These are phyloP conservation scores for Cytospora chrysosperma DNA, from an alignment of 2,329 filamentous ascomycete species.

Conservation along the genomic window DNA sequence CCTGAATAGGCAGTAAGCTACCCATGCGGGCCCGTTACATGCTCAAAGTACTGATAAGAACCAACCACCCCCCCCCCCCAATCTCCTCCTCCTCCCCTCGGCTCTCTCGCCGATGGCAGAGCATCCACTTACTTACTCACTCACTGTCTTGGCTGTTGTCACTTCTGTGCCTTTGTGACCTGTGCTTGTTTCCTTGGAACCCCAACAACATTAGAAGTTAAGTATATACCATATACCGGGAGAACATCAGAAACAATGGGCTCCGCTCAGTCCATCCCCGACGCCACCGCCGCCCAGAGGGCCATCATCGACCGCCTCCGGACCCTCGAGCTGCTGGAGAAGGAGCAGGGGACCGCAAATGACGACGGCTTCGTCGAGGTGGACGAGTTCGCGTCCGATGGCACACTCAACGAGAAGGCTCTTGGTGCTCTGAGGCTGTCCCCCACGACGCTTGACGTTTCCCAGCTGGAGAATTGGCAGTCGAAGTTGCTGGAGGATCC, in stretches of 20 bases:
- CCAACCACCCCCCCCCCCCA: not conserved
- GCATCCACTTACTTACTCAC: too few species aligned
- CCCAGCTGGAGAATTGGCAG: constrained; percentile 58
- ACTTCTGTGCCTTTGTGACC: not conserved
- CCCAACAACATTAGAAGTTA: too few species aligned
- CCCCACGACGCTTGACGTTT: constrained; percentile 50
- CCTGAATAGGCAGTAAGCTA: not conserved
- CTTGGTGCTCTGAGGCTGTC: constrained; percentile 29
- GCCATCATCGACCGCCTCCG: constrained; percentile 45
- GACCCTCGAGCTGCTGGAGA: constrained; percentile 40
- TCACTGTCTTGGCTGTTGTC: too few species aligned
- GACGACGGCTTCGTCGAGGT: constrained; percentile 55
- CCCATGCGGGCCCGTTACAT: not conserved
- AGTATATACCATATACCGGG: too few species aligned
- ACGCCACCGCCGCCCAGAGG: constrained; percentile 42
- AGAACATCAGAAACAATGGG: constrained; percentile 39
- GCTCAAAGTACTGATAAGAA: not conserved
- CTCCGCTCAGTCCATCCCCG: constrained; percentile 43
- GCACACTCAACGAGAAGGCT: constrained; percentile 35
- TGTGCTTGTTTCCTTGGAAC: not conserved
- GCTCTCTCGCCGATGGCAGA: too few species aligned
- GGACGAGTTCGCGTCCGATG: constrained; percentile 33
- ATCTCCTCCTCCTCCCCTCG: not conserved
- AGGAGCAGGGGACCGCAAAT: constrained; percentile 30
- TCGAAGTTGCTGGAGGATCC: constrained; percentile 61